phyloP scores from a whole-genome alignment of 257 asterid species.

The Mentha longifolia region DNA sequence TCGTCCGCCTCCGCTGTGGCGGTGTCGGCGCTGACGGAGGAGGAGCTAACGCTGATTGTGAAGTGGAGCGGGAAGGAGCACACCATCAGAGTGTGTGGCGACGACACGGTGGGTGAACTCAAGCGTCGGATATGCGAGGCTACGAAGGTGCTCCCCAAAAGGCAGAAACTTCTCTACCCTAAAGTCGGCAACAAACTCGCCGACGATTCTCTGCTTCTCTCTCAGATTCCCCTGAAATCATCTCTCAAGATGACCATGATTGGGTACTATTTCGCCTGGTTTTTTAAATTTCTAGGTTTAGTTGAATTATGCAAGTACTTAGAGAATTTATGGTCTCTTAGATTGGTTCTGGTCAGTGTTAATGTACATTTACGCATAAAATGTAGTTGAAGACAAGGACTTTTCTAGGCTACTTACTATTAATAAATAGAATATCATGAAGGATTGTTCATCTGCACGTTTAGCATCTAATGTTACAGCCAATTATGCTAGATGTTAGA shows the following conservation, averaged over 20 bases:
- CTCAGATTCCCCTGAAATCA: slow-evolving; percentile 77
- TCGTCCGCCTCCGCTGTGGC: slow-evolving; percentile 52
- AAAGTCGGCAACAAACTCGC: slow-evolving; percentile 84
- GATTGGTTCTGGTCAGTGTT: slow-evolving; percentile 15
- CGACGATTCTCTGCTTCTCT: slow-evolving; percentile 75
- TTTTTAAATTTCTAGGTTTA: slow-evolving; percentile 5
- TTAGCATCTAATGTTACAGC: neutral
- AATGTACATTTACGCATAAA: neutral
- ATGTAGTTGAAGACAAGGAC: neutral
- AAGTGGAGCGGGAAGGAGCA: slow-evolving; percentile 97
- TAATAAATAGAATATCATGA: neutral
- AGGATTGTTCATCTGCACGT: neutral
- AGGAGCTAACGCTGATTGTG: slow-evolving; percentile 85
- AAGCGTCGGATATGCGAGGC: slow-evolving; percentile 86
- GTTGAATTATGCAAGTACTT: neutral
- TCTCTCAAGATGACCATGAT: slow-evolving; percentile 93
- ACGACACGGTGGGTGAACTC: slow-evolving; percentile 85
- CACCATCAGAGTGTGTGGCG: slow-evolving; percentile 87
- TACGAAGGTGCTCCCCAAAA: slow-evolving; percentile 84
- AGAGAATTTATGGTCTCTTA: slow-evolving; percentile 17
- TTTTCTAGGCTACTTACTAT: neutral
- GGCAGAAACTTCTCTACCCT: slow-evolving; percentile 96
- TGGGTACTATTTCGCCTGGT: slow-evolving; percentile 51
- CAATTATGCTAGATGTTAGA: slow-evolving; percentile 5
- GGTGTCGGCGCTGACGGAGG: slow-evolving; percentile 63